Conservation (phyloP, 2,329 filamentous ascomycete genomes). For the Berkeleyomyces basicola region DNA sequence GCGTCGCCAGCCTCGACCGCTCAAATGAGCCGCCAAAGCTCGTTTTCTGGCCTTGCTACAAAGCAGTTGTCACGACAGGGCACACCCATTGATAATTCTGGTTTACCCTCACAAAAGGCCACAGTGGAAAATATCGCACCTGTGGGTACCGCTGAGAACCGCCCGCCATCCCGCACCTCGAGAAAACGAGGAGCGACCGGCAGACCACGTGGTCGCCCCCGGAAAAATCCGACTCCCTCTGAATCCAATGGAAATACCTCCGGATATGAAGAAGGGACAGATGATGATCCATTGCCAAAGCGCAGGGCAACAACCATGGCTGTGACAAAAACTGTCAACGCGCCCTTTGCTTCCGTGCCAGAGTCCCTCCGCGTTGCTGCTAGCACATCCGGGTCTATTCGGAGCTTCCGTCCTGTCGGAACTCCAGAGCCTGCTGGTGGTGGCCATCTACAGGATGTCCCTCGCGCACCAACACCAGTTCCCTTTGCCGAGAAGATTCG, state of each 20-base stretch:
- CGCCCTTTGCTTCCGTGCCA: conserved; percentile 52
- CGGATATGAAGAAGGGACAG: conserved; percentile 51
- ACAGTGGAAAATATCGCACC: conserved; percentile 12
- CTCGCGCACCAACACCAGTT: conserved; percentile 61
- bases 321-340: conserved; percentile 54
- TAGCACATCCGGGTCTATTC: conserved; percentile 75
- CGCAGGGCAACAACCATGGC: conserved; percentile 70
- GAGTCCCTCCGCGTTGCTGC: conserved; percentile 81
- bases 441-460: conserved; percentile 51
- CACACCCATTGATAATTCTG: conserved; percentile 4
- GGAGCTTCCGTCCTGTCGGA: conserved; percentile 61
- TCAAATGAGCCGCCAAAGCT: not conserved
- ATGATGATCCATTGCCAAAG: conserved; percentile 34
- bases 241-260: conserved; percentile 49
- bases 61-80: conserved; percentile 2
- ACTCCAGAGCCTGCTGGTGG: conserved; percentile 29
- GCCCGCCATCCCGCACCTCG: conserved; percentile 44
- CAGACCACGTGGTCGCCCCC: conserved; percentile 37
- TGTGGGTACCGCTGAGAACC: conserved; percentile 25
- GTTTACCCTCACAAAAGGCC: not conserved
- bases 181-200: conserved; percentile 34
- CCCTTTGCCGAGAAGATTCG: conserved; percentile 25
- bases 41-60: not conserved
- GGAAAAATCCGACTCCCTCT: conserved; percentile 29
- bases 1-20: not conserved